Evolutionary conservation across 2,329 filamentous ascomycete genomes (phyloP).

Genomic region (Cryphonectria nitschkei): DNA sequence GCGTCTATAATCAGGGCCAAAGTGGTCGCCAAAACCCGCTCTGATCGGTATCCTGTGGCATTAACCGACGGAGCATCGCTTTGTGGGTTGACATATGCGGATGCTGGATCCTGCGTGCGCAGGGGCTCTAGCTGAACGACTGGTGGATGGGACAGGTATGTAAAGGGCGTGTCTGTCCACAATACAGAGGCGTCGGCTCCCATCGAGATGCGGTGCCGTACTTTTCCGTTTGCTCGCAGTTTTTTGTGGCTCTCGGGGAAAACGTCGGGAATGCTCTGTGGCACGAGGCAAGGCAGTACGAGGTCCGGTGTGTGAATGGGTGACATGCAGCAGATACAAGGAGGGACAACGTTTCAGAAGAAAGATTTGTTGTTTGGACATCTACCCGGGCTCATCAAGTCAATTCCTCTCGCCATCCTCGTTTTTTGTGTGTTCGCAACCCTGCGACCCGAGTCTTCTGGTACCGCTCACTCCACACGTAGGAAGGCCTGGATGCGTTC

Average conservation of each 20-base stretch:
- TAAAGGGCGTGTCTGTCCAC: neutral
- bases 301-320: neutral
- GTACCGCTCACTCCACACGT: neutral
- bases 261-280: neutral
- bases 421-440: neutral
- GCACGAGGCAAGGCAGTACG: neutral
- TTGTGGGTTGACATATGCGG: neutral
- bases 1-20: neutral
- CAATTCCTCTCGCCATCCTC: slow-evolving; percentile 13
- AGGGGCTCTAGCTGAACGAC: neutral
- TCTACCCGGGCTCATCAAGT: slow-evolving; percentile 15
- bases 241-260: neutral
- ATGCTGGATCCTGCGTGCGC: neutral
- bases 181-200: neutral
- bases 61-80: neutral
- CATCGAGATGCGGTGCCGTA: neutral
- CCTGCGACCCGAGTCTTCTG: neutral
- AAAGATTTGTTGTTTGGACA: slow-evolving; percentile 4
- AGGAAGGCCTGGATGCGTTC: slow-evolving; percentile 2
- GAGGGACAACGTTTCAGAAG: neutral
- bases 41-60: neutral
- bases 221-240: neutral
- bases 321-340: neutral
- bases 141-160: neutral
- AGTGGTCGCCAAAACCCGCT: neutral